Percentiles rank a stretch among this genome's conserved stretches.
Conservation (phyloP, 805 yeast species). For the Suhomyces prunicola region DNA sequence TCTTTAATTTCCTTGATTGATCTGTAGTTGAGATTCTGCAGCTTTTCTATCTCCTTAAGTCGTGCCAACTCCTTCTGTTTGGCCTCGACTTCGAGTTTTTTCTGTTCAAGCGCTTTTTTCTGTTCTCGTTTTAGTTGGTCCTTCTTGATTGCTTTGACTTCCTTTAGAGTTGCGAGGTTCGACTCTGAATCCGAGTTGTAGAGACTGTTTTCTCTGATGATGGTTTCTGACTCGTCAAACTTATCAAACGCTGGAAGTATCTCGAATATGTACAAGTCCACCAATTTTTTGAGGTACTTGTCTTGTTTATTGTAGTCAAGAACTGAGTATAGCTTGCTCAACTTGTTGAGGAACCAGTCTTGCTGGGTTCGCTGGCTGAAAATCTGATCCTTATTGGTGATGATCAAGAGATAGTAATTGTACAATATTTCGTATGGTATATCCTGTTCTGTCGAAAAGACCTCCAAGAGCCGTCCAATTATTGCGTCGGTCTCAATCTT, state of each 20-base stretch:
- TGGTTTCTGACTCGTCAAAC: slow-evolving; percentile 23
- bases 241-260: slow-evolving; percentile 30
- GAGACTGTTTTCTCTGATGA: slow-evolving; percentile 22
- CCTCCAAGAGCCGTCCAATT: slow-evolving; percentile 13
- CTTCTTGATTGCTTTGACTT: slow-evolving; percentile 14
- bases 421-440: slow-evolving; percentile 34
- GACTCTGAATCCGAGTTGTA: slow-evolving; percentile 1
- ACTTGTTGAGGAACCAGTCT: slow-evolving; percentile 1
- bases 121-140: slow-evolving; percentile 10
- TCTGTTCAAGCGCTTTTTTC: slow-evolving; percentile 22
- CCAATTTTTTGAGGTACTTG: slow-evolving; percentile 19
- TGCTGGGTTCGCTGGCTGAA: slow-evolving; percentile 6
- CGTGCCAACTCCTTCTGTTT: slow-evolving; percentile 16
- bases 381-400: slow-evolving; percentile 22
- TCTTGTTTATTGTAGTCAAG: slow-evolving; percentile 3
- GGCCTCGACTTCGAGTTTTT: slow-evolving; percentile 13
- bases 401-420: slow-evolving; percentile 28
- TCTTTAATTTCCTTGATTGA: slow-evolving; percentile 28
- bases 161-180: slow-evolving; percentile 8
- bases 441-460: slow-evolving; percentile 17
- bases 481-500: slow-evolving; percentile 17
- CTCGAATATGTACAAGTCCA: slow-evolving; percentile 34
- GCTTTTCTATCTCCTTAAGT: slow-evolving; percentile 13
- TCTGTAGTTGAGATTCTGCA: slow-evolving; percentile 26
- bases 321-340: neutral